phyloP scores from a whole-genome alignment of 768 basidiomycete species.

The Daedalea quercina region DNA sequence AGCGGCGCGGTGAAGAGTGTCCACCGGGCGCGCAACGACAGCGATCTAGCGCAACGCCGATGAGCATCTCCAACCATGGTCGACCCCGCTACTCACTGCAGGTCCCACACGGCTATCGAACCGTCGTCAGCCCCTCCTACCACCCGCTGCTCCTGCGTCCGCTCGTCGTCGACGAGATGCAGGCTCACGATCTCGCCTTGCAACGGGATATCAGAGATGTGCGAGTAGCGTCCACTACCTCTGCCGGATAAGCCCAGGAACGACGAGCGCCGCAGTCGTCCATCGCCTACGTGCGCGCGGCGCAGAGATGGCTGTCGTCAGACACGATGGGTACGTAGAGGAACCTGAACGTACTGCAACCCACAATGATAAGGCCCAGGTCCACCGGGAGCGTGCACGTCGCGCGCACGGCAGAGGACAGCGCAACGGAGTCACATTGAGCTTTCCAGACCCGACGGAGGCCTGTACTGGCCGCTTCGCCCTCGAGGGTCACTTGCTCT shows the following conservation, averaged over 20 bases:
- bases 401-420: conserved; percentile 6
- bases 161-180: conserved; percentile 47
- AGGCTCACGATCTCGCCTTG: conserved; percentile 43
- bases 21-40: conserved; percentile 66
- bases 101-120: conserved; percentile 66
- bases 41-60: conserved; percentile 7
- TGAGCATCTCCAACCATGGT: background rate
- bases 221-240: conserved; percentile 17
- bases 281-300: conserved; percentile 18
- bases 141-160: conserved; percentile 56
- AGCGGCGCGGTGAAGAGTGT: conserved; percentile 67
- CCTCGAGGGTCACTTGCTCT: conserved; percentile 1
- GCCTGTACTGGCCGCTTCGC: background rate
- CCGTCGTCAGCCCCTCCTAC: conserved; percentile 78
- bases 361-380: conserved; percentile 50
- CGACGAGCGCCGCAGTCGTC: conserved; percentile 22
- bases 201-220: conserved; percentile 41
- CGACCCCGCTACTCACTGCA: conserved; percentile 38
- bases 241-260: conserved; percentile 14
- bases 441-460: conserved; percentile 21
- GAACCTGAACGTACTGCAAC: conserved; percentile 24
- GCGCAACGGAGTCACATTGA: conserved; percentile 1
- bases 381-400: conserved; percentile 41
- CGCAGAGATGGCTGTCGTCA: too few relatives aligned
- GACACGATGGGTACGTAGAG: too few relatives aligned